Base-by-base conservation (phyloP, 1,139 yeast genomes). In the Scheffersomyces segobiensis region DNA sequence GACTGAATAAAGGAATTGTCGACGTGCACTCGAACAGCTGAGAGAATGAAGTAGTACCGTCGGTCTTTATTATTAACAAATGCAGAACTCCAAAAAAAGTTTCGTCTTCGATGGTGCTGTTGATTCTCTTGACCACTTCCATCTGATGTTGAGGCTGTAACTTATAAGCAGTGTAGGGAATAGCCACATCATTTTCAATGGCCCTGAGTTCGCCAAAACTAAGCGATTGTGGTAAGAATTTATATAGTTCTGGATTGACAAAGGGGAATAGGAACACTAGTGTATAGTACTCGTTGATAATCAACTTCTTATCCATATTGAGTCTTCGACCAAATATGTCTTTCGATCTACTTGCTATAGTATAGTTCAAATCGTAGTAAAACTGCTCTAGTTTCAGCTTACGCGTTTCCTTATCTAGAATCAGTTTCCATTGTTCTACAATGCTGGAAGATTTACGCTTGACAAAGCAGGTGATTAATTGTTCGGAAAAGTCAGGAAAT, bases 251-350 rank as follows among this genome's bases (percentile, higher is more conserved):
- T 3, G 58, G 59, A 51, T 66, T 65, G 0, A 74, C 71, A 8
- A 69, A 57, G 1, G 78, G 78, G 53, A 66, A 71, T 18, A 72
- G 56, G 60, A 74, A 74, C 18, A 72, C 58, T 58, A 73, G 56
- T 5, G 72, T 63, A 48, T 56, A 64, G 54, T 67, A 63, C 53
- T 70, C 74, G 49, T 72, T 71, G 24, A 74, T 62, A 26, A 20
- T 48, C 17, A 73, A 52, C 0, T 53, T 55, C 5, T 63, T 60
- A 4, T 58, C 56, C 12, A 70, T 55, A 0, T 59, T 63, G 6
- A 66, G 56, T 24, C 58, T 58, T n/a, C 73, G 56, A 19, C 72
- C 75, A 62, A 74, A 74, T 2, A 75, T 67, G 10, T 65, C 69
- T 53, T 68, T 60, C 5, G 73, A 61, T 17, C 66, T 60, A 8